A percentile compares a stretch with the other conserved stretches of the same genome.
Conservation (phyloP, 2,329 filamentous ascomycete genomes). For the Ophiosphaerella narmari region DNA sequence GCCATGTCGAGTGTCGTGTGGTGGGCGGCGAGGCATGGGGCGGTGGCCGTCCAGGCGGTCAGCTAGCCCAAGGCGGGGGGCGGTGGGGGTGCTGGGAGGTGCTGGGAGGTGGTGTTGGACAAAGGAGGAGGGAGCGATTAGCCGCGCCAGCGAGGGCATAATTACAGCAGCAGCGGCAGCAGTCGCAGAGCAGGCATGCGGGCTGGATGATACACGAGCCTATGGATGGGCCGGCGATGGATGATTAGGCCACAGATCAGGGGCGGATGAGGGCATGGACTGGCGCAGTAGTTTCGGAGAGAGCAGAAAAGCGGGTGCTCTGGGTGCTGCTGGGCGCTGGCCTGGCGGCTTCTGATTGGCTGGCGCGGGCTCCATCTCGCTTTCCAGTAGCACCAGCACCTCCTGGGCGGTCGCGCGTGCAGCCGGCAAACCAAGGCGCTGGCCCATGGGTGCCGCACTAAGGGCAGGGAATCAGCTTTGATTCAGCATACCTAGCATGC, state of each 20-base stretch:
- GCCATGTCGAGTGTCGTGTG: constrained; percentile 34
- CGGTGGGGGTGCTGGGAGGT: too few species aligned
- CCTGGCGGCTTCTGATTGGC: too few species aligned
- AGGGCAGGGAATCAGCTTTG: too few species aligned
- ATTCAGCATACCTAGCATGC: too few species aligned
- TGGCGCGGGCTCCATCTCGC: too few species aligned
- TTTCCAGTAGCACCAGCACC: constrained; percentile 18
- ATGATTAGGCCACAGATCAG: constrained; percentile 24
- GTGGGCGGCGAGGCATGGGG: constrained; percentile 21
- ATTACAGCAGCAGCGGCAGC: constrained; percentile 3
- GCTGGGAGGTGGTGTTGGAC: constrained; percentile 25
- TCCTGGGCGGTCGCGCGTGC: constrained; percentile 33
- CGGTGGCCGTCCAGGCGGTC: constrained; percentile 39
- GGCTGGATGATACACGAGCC: constrained; percentile 16
- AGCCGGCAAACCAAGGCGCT: constrained; percentile 38
- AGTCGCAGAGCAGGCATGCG: neutral
- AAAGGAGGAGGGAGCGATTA: constrained; percentile 36
- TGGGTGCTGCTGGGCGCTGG: too few species aligned
- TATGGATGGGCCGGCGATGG: constrained; percentile 20
- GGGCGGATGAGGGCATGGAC: constrained; percentile 30
- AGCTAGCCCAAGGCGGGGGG: constrained; percentile 23
- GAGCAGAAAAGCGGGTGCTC: constrained; percentile 13
- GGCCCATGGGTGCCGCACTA: constrained; percentile 26
- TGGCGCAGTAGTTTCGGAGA: constrained; percentile 39
- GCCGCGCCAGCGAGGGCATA: constrained; percentile 34